phyloP scores from a whole-genome alignment of 1,284 basidiomycete species.

The Apiotrichum mycotoxinovorans region DNA sequence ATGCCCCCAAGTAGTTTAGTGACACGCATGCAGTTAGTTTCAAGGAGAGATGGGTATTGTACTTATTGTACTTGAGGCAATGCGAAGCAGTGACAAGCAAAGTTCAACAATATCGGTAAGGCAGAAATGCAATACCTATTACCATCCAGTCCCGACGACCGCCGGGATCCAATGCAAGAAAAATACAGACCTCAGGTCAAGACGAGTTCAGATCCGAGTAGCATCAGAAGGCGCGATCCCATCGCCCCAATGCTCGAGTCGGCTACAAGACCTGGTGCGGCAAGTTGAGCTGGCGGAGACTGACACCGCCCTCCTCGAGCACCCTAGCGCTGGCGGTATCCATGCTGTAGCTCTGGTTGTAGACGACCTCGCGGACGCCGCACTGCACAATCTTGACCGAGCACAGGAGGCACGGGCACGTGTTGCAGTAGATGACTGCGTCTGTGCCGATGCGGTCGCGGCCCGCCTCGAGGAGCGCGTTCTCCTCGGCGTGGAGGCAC shows the following conservation, averaged over 20 bases:
- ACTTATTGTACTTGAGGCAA: no score
- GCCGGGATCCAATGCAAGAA: no score
- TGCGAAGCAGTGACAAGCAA: no score
- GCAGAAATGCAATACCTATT: no score
- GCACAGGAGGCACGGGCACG: conserved; percentile 88
- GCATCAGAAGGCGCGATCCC: neutral
- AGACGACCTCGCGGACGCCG: conserved; percentile 88
- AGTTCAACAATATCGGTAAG: no score
- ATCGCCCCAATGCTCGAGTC: no score
- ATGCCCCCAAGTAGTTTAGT: conserved; percentile 10
- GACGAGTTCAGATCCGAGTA: no score
- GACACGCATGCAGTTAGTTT: neutral
- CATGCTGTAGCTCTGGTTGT: conserved; percentile 95
- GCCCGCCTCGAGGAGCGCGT: conserved; percentile 90
- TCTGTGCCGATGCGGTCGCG: conserved; percentile 75
- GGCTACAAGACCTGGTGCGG: conserved; percentile 18
- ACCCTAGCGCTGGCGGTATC: conserved; percentile 75
- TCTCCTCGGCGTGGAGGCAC: conserved; percentile 97
- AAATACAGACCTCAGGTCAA: no score
- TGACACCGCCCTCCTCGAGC: conserved; percentile 72
- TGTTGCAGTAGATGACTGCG: conserved; percentile 84
- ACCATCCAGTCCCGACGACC: no score
- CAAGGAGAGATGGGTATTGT: neutral
- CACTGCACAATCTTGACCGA: conserved; percentile 92
- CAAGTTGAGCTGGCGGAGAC: conserved; percentile 60